Percentiles rank a stretch among this genome's conserved stretches.
phyloP scores from a whole-genome alignment of 257 asterid species.

The Cruciata laevipes region DNA sequence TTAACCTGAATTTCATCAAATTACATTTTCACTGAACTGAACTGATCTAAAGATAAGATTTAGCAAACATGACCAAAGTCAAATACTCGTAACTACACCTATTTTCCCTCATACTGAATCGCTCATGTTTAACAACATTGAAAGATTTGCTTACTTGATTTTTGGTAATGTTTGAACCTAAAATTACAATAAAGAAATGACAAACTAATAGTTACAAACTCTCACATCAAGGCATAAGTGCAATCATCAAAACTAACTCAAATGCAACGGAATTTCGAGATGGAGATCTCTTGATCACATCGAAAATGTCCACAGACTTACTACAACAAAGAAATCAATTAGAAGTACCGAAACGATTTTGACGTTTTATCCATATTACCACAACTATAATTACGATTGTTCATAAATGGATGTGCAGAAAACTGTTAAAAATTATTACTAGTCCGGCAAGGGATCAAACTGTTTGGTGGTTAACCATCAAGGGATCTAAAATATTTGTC shows the following conservation, averaged over 20 bases:
- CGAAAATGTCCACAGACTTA: background rate
- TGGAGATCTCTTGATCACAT: background rate
- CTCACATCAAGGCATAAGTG: background rate
- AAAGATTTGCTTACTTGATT: too few species aligned
- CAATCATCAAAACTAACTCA: background rate
- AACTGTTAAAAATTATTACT: too few species aligned
- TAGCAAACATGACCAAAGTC: too few species aligned
- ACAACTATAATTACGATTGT: background rate
- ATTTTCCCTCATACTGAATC: too few species aligned
- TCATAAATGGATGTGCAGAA: too few species aligned
- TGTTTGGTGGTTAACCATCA: background rate
- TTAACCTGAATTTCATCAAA: too few species aligned
- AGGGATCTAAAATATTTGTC: too few species aligned
- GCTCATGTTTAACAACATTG: too few species aligned
- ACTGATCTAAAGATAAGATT: too few species aligned
- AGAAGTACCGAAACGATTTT: background rate
- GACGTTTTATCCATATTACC: background rate
- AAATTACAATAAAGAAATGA: background rate
- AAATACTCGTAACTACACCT: too few species aligned
- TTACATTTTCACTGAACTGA: too few species aligned
- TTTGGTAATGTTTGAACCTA: background rate
- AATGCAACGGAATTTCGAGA: background rate
- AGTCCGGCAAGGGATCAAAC: background rate
- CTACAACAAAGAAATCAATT: background rate
- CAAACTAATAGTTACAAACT: background rate